Percentiles rank a stretch among this genome's conserved stretches.
Evolutionary conservation across 2,329 filamentous ascomycete genomes (phyloP).

Genomic region (Monosporascus sp.): DNA sequence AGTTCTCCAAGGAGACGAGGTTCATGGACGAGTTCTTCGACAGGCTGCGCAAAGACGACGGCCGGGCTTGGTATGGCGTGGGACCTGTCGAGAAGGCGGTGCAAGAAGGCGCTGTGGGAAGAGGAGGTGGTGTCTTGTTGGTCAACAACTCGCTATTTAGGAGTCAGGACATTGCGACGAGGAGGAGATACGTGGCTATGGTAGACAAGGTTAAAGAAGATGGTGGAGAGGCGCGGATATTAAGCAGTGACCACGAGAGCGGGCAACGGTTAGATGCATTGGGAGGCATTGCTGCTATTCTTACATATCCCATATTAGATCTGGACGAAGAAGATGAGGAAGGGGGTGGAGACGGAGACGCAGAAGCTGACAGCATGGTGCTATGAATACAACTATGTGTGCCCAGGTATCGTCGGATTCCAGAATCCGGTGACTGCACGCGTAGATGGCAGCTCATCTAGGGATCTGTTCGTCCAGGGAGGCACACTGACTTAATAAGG

Average conservation of each 20-base stretch:
- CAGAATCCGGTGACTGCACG: no score
- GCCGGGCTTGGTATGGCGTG: slow-evolving; percentile 85
- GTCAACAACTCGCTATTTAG: slow-evolving; percentile 87
- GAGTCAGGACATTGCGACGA: slow-evolving; percentile 69
- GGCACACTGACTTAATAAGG: no score
- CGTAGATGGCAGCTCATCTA: no score
- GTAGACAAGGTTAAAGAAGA: slow-evolving; percentile 85
- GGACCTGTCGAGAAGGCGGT: slow-evolving; percentile 78
- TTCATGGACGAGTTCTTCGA: slow-evolving; percentile 82
- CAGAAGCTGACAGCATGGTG: slow-evolving; percentile 20
- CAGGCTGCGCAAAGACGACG: slow-evolving; percentile 76
- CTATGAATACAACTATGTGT: slow-evolving; percentile 13
- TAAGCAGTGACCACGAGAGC: slow-evolving; percentile 93
- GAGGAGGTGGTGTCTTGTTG: slow-evolving; percentile 77
- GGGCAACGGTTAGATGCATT: slow-evolving; percentile 78
- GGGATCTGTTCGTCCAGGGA: no score
- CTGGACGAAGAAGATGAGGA: slow-evolving; percentile 65
- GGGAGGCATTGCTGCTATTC: slow-evolving; percentile 81
- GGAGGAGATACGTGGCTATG: slow-evolving; percentile 76
- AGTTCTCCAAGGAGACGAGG: slow-evolving; percentile 77
- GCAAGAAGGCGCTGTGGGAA: slow-evolving; percentile 80
- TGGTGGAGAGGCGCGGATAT: slow-evolving; percentile 81
- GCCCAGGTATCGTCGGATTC: no score
- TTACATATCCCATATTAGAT: slow-evolving; percentile 83
- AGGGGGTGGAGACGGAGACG: slow-evolving; percentile 29